These are phyloP conservation scores for Talinum fruticosum DNA, from an alignment of 148 eudicot genomes.

Conservation along the genomic window DNA sequence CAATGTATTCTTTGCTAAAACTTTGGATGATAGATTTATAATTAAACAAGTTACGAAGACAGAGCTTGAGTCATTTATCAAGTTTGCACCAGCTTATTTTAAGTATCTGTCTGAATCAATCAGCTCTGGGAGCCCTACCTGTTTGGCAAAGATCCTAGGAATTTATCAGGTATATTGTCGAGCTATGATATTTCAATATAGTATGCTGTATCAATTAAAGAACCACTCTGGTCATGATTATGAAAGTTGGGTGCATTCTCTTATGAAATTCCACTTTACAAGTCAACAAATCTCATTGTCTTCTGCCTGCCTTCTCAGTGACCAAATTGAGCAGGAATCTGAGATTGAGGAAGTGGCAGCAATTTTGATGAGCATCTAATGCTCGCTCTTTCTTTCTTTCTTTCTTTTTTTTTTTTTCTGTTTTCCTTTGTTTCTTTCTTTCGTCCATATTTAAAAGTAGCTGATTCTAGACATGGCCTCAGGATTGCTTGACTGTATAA, in stretches of 20 bases:
- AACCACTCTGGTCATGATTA: neutral
- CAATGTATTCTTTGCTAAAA: slow-evolving; percentile 67
- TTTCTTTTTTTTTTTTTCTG: too few relatives aligned
- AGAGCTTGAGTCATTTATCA: slow-evolving; percentile 75
- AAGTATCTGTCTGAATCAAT: slow-evolving; percentile 80
- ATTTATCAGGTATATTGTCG: slow-evolving; percentile 75
- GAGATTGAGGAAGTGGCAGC: neutral
- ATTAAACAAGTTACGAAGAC: slow-evolving; percentile 82
- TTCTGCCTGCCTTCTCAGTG: neutral
- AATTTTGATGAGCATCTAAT: neutral
- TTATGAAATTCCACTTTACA: neutral
- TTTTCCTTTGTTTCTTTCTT: too few relatives aligned
- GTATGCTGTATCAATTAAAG: neutral
- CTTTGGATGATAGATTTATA: slow-evolving; percentile 87
- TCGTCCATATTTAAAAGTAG: too few relatives aligned
- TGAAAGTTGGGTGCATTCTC: neutral
- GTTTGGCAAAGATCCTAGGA: slow-evolving; percentile 91
- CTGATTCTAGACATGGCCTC: too few relatives aligned
- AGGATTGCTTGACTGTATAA: neutral
- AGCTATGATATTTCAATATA: neutral
- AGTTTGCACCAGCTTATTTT: slow-evolving; percentile 87
- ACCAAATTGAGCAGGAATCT: neutral
- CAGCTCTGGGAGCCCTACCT: slow-evolving; percentile 65
- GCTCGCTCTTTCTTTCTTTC: neutral
- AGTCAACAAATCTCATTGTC: neutral